Evolutionary conservation across 2,329 filamentous ascomycete genomes (phyloP), one percentile per base, ranked within the genome.

Genomic region (Alternaria consortialis): DNA sequence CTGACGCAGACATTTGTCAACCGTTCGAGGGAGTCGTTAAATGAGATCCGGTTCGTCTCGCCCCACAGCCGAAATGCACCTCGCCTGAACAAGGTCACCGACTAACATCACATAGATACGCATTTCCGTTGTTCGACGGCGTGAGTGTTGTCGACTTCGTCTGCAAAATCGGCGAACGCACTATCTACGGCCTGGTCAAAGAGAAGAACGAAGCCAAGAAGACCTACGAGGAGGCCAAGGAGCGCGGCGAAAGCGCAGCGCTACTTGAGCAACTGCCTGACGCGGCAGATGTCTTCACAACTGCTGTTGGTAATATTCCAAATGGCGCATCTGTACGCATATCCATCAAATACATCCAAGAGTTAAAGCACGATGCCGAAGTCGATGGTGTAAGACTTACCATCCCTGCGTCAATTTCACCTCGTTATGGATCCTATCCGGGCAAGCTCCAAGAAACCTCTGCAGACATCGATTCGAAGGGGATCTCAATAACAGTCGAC

Each of bases 221-320:
- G 25, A 60, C 53, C 4, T 60, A 60, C n/a, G 15, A 60, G 17
- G 32, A 52, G 13, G 57, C 57, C 25, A 56, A 40, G 12, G 17
- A 34, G 17, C 44, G 32, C 11, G 57, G 57, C 27, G 53, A 60
- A 11, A 51, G 11, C 15, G 57, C 57, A 32, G 57, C 57, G 17
- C 32, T 60, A 4, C 53, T 60, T 1, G 57, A 56, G 20, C 57
- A 40, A 36, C 39, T 56, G 4, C 44, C 53, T 27, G 39, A 60
- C n/a, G 57, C 52, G 13, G 53, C 53, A n/a, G 57, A 60, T 40
- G 57, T 60, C 37, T 56, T 60, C 27, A 56, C 44, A 40, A 60
- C 53, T 25, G 25, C 57, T 4, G 52, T 60, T 12, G 40, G 53
- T 32, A 60, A 60, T 12, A 23, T 60, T 15, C 25, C 44, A 1